phyloP scores from a whole-genome alignment of 225 moss, liverwort and hornwort species.

The Anthoceros angustus region DNA sequence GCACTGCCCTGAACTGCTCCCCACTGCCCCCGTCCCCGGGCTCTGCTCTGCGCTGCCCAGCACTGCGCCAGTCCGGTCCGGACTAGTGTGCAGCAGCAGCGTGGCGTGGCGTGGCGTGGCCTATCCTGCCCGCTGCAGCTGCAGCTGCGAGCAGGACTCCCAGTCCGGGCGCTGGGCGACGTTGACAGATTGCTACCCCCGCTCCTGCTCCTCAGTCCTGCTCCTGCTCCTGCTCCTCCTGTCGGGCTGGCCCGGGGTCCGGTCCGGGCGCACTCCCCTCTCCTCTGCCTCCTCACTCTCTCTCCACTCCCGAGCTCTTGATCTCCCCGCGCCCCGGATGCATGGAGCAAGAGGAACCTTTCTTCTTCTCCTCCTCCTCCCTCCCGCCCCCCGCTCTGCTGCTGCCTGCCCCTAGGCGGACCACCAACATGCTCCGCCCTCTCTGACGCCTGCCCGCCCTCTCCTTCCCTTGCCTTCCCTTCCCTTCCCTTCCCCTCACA shows the following conservation, averaged over 20 bases:
- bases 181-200: conserved; percentile 4
- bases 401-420: neutral
- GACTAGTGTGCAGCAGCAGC: no score
- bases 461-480: neutral
- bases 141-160: no score
- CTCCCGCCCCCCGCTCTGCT: neutral
- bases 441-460: neutral
- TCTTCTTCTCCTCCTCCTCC: neutral
- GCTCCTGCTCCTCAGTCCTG: neutral
- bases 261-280: no score
- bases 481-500: neutral
- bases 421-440: neutral
- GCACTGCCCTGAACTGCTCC: no score
- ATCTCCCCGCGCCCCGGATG: conserved; percentile 6
- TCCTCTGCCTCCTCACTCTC: no score
- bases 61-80: no score
- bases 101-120: no score
- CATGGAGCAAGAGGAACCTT: no score
- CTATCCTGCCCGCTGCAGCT: no score
- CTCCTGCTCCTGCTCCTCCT: neutral
- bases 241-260: neutral
- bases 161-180: neutral
- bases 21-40: no score
- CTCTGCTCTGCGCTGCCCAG: no score
- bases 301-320: conserved; percentile 11